A percentile compares a stretch with the other conserved stretches of the same genome.
Conservation (phyloP, 2,329 filamentous ascomycete genomes). For the Teratosphaeria nubilosa region DNA sequence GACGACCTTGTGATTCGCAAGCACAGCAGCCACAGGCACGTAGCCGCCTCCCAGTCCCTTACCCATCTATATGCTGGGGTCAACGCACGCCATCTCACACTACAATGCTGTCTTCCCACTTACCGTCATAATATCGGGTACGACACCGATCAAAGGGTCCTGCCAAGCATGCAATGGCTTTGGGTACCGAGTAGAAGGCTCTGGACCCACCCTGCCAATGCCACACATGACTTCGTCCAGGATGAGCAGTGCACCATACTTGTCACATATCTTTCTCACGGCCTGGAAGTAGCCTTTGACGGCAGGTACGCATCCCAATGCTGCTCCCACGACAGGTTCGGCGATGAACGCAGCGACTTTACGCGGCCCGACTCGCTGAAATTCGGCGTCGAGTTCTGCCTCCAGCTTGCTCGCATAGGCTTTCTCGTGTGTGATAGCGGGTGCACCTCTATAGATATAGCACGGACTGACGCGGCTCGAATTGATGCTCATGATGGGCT, state of each 20-base stretch:
- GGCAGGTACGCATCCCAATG: slow-evolving; percentile 59
- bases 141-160: slow-evolving; percentile 39
- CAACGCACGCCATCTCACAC: neutral
- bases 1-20: slow-evolving; percentile 45
- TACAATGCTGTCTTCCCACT: neutral
- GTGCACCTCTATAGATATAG: slow-evolving; percentile 52
- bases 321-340: slow-evolving; percentile 61
- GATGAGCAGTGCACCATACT: slow-evolving; percentile 63
- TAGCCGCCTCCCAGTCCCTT: slow-evolving; percentile 59
- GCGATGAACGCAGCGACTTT: slow-evolving; percentile 63
- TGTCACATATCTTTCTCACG: slow-evolving; percentile 58
- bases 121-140: slow-evolving; percentile 53
- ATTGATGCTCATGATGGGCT: slow-evolving; percentile 43
- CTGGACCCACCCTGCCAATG: slow-evolving; percentile 47
- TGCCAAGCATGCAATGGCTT: slow-evolving; percentile 50
- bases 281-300: slow-evolving; percentile 59
- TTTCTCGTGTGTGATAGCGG: slow-evolving; percentile 35
- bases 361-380: slow-evolving; percentile 51
- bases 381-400: slow-evolving; percentile 57
- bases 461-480: slow-evolving; percentile 56
- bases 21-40: slow-evolving; percentile 49
- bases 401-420: slow-evolving; percentile 53
- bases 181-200: slow-evolving; percentile 17
- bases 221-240: slow-evolving; percentile 72
- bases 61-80: slow-evolving; percentile 34